A percentile compares a stretch with the other conserved stretches of the same genome.
Evolutionary conservation across 805 yeast genomes (phyloP).

Genomic region (Monosporozyma yasuniensis): DNA sequence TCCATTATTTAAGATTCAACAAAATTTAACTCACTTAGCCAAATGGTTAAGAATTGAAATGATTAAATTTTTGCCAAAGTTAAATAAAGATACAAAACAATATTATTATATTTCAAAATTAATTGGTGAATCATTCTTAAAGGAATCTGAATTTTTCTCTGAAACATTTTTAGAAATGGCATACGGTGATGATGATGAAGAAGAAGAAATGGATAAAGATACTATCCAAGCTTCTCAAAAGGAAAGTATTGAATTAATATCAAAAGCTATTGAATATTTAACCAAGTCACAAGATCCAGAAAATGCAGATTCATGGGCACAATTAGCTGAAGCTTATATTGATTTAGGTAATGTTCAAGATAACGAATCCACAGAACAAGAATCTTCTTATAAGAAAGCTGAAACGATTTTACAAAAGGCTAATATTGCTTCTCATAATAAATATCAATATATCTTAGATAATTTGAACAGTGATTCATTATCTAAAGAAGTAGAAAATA

Average conservation of each 20-base stretch:
- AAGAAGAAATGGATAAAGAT: constrained; percentile 17
- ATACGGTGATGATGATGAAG: constrained; percentile 42
- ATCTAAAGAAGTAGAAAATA: constrained; percentile 5
- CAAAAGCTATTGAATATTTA: constrained; percentile 49
- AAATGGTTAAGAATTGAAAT: constrained; percentile 37
- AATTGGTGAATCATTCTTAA: constrained; percentile 54
- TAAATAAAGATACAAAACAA: constrained; percentile 17
- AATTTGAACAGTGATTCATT: constrained; percentile 32
- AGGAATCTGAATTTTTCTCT: constrained; percentile 57
- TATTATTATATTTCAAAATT: constrained; percentile 38
- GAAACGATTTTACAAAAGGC: constrained; percentile 61
- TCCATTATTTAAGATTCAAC: constrained; percentile 41
- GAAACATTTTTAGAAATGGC: constrained; percentile 45
- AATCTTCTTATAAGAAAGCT: constrained; percentile 56
- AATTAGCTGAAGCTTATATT: constrained; percentile 78
- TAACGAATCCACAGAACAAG: constrained; percentile 59
- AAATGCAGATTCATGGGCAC: constrained; percentile 74
- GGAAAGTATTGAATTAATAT: constrained; percentile 40
- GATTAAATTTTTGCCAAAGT: constrained; percentile 10
- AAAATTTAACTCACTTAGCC: constrained; percentile 37
- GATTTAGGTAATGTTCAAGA: constrained; percentile 68
- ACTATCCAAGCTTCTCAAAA: constrained; percentile 36
- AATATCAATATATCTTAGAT: constrained; percentile 54
- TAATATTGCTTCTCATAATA: constrained; percentile 71
- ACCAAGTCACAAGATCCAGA: constrained; percentile 54